Evolutionary conservation across 441 rosid genomes (phyloP), one percentile per base, ranked within the genome.

Genomic region (Hypseocharis bilobata): DNA sequence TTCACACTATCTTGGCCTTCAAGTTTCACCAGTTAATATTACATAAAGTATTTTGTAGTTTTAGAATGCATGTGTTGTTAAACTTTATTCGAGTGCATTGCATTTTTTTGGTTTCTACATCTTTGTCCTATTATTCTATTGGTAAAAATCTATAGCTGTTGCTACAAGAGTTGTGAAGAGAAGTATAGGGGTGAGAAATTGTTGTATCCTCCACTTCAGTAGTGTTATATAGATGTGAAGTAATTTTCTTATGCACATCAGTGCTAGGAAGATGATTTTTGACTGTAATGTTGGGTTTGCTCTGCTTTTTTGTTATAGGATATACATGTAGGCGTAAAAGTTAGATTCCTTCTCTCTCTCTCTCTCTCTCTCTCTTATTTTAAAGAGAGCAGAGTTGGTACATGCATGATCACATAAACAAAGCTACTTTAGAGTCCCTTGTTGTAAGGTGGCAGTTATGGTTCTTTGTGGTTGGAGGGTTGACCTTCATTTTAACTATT

Each of bases 1-100:
- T 62, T 58, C 72, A 54, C 63, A 62, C 6, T 59, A 56, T 26
- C 6, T 28, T 64, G 38, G 63, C 11, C 3, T 77, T 65, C 38
- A 22, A 54, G 40, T 38, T 65, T 26, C 23, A 26, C 44, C 34
- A 25, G 60, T 19, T 11, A 36, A 56, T 61, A 29, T 6, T 29
- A 36, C 28, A 19, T 28, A 27, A 17, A 38, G 20, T 29, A 10
- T n/a, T 1, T 44, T 0, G 36, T 27, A 52, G 40, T n/a, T 29
- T 38, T 23, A 45, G 38, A 28, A 66, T 52, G 8, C n/a, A 36
- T 64, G 38, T 29, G 51, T 45, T 29, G 51, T 45, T 14, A 7
- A 28, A 51, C 28, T 32, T n/a, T 66, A 22, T 49, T 67, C 68
- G 28, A 28, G 44, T 6, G 17, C 40, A 14, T 57, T 22, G 16